Evolutionary conservation across 495 filamentous ascomycete species (phyloP).

Genomic region (Penicillium cataractarum): DNA sequence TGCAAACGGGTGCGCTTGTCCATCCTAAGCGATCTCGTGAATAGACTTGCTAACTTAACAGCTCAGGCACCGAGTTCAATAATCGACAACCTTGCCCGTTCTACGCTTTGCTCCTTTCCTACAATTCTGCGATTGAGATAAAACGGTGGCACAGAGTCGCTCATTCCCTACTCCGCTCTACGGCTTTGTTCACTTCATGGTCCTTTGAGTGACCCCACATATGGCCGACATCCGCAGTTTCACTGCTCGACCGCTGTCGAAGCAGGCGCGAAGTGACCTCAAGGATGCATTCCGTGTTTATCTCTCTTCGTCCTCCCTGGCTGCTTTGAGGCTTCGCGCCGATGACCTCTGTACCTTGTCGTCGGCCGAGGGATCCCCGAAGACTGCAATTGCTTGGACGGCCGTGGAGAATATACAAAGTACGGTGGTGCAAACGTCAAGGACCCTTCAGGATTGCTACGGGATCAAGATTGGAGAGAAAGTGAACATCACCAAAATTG

Average conservation of each 20-base stretch:
- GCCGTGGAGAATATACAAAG: slow-evolving; percentile 66
- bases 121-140: not conserved
- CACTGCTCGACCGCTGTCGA: slow-evolving; percentile 57
- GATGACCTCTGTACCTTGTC: slow-evolving; percentile 62
- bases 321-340: slow-evolving; percentile 59
- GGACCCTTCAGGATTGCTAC: slow-evolving; percentile 65
- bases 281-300: slow-evolving; percentile 68
- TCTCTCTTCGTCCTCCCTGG: slow-evolving; percentile 65
- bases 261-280: slow-evolving; percentile 54
- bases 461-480: slow-evolving; percentile 66
- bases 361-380: slow-evolving; percentile 42
- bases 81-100: not conserved
- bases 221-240: slow-evolving; percentile 52
- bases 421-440: slow-evolving; percentile 65
- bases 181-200: not conserved
- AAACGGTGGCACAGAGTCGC: not conserved
- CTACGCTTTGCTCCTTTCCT: not conserved
- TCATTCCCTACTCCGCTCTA: not conserved
- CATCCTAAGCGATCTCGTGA: not conserved
- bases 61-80: not conserved
- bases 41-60: not conserved
- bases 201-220: not conserved
- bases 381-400: slow-evolving; percentile 67
- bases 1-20: not conserved
- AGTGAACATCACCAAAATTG: slow-evolving; percentile 53